Conservation (phyloP, 768 basidiomycete species). For the Rhodotorula paludigena region DNA sequence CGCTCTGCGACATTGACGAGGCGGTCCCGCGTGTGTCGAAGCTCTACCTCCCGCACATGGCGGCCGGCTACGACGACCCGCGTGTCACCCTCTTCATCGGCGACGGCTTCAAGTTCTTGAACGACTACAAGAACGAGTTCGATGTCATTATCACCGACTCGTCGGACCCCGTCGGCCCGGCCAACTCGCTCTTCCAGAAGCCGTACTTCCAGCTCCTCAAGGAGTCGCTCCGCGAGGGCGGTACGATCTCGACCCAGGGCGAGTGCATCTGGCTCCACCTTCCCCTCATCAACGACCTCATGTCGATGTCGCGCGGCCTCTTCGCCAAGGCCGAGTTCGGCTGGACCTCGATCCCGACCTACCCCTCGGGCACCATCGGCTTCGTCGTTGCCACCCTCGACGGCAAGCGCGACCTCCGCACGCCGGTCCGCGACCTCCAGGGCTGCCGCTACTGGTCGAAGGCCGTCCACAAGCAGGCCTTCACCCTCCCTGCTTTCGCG, state of each 20-base stretch:
- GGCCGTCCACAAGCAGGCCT: slow-evolving; percentile 71
- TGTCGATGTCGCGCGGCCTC: slow-evolving; percentile 61
- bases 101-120: slow-evolving; percentile 95
- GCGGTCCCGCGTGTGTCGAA: slow-evolving; percentile 94
- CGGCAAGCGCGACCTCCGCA: slow-evolving; percentile 60
- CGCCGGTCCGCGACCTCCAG: slow-evolving; percentile 66
- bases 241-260: slow-evolving; percentile 89
- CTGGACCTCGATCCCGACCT: slow-evolving; percentile 93
- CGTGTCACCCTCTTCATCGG: slow-evolving; percentile 81
- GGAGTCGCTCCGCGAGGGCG: slow-evolving; percentile 80
- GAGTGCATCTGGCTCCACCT: slow-evolving; percentile 96
- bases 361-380: slow-evolving; percentile 97
- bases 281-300: slow-evolving; percentile 71
- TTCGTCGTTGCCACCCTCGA: slow-evolving; percentile 85
- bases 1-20: slow-evolving; percentile 98
- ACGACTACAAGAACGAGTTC: slow-evolving; percentile 72
- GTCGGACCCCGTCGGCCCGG: slow-evolving; percentile 94
- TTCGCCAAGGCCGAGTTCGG: slow-evolving; percentile 85
- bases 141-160: slow-evolving; percentile 99
- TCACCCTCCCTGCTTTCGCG: slow-evolving; percentile 89
- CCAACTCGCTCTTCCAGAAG: slow-evolving; percentile 87
- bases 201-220: slow-evolving; percentile 93
- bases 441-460: slow-evolving; percentile 72
- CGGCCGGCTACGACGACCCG: slow-evolving; percentile 67
- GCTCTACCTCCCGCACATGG: slow-evolving; percentile 89